Evolutionary conservation across 805 yeast species (phyloP), one percentile per base, ranked within the genome.

Genomic region (Nakazawaea sp.): DNA sequence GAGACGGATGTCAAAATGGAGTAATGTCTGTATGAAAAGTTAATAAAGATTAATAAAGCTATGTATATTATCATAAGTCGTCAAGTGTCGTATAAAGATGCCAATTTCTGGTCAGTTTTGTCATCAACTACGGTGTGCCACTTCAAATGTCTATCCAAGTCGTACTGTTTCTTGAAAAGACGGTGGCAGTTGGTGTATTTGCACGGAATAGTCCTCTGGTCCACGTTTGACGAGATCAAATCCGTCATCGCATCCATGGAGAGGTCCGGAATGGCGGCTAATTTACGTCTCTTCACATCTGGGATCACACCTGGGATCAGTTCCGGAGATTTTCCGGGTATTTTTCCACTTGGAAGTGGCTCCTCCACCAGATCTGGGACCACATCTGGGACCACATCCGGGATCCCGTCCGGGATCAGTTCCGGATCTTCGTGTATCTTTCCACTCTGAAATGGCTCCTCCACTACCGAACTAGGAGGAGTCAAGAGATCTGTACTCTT

Each of bases 121-220:
- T 18, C n/a, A 26, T 47, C 53, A 18, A 48, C 42, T 15, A 54
- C 56, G 10, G 58, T 58, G 46, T 75, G 81, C 81, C 81, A 75
- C 27, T 51, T 54, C 34, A 75, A 43, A 48, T 75, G 82, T 30
- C 79, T 59, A 13, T 52, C 46, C 18, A 75, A 47, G 47, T 73
- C 80, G 45, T 62, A 62, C 0, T 65, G 62, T 42, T 69, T 66
- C 35, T 64, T 63, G 50, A 81, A 81, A 5, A 62, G 59, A 40
- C 86, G 62, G 24, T 57, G 58, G 52, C 89, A 81, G 29, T 65
- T 65, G 3, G 47, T 52, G 42, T 61, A 69, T 0, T 75, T 65
- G 49, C 88, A 81, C 0, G 48, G 36, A 1, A 67, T 49, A 32
- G 46, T 58, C 28, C 62, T 62, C 9, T 53, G 47, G 7, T 57